Evolutionary conservation across 2,329 filamentous ascomycete genomes (phyloP), one percentile per base, ranked within the genome.

Genomic region (Pleomassaria siparia): DNA sequence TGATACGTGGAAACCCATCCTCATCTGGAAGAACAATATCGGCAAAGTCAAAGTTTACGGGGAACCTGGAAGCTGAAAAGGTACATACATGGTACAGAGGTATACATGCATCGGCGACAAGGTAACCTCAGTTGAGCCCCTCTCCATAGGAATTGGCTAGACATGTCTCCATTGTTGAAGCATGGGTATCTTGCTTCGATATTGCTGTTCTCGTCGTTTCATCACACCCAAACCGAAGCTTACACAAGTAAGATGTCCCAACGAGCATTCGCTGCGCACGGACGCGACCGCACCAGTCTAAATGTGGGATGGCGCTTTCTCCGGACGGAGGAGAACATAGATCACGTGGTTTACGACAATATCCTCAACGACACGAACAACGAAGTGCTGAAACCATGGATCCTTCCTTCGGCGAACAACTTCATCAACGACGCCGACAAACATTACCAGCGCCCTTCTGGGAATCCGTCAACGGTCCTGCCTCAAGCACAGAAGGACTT

Each of bases 401-500:
- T 76, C 9, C 60, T 76, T 8, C 72, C 73, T 13, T 67, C 64
- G 2, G 72, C 60, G 2, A 76, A 76, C 52, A 58, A 71, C 32
- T 76, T 74, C 55, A 71, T 75, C 37, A 58, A 39, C 2, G 64
- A 66, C 40, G 30, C 56, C 2, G 43, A 37, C 6, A 54, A 60
- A 6, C 64, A 60, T 46, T 56, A 74, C 47, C 41, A 68, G 18
- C 57, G 63, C 1, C 73, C 72, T 3, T 53, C 55, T 4, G 60
- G 65, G 3, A 50, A 54, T 8, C 69, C 67, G 1, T 59, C 55
- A 2, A 56, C 51, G 26, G 61, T 67, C 28, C 52, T 74, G 16
- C 49, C 53, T 12, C 75, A 65, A 45, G 64, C 67, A 0, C 60
- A 71, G 22, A 33, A 39, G 0, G 48, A 37, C 3, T 76, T 74